Conservation (phyloP, 495 filamentous ascomycete species). For the Penicillium soppii region DNA sequence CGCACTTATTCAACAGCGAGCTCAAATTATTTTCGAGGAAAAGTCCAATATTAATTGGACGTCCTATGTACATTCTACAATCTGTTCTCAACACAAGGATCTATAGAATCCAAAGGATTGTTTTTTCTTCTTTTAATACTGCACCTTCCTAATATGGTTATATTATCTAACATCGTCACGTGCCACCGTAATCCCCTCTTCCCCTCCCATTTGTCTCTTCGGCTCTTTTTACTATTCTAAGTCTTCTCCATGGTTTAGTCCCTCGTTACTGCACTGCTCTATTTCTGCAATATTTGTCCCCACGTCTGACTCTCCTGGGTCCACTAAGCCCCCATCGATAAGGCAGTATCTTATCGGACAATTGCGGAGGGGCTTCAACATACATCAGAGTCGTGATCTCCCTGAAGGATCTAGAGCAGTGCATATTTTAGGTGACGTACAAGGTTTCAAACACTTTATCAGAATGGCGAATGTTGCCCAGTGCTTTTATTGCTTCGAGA, state of each 20-base stretch:
- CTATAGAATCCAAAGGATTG: conserved; percentile 8
- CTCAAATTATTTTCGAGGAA: conserved; percentile 33
- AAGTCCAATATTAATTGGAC: conserved; percentile 33
- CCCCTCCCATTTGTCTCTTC: background rate
- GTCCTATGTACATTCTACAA: conserved; percentile 13
- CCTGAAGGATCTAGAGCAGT: conserved; percentile 7
- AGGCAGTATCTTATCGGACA: conserved; percentile 20
- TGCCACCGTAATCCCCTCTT: background rate
- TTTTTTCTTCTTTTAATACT: background rate
- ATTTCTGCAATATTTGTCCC: background rate
- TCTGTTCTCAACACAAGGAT: conserved; percentile 11
- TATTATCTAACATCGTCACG: background rate
- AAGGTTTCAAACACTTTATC: conserved; percentile 2
- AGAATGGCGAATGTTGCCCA: conserved; percentile 80
- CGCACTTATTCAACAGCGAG: conserved; percentile 41
- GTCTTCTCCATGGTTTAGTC: background rate
- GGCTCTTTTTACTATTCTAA: background rate
- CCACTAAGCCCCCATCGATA: background rate
- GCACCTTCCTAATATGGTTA: background rate
- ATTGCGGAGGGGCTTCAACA: conserved; percentile 5
- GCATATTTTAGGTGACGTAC: background rate
- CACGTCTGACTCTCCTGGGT: background rate
- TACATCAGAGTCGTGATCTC: background rate
- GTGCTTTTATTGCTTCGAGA: conserved; percentile 91
- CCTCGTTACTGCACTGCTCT: background rate